phyloP scores from a whole-genome alignment of 2,329 filamentous ascomycete genomes.

The Incumbomyces delicatus region DNA sequence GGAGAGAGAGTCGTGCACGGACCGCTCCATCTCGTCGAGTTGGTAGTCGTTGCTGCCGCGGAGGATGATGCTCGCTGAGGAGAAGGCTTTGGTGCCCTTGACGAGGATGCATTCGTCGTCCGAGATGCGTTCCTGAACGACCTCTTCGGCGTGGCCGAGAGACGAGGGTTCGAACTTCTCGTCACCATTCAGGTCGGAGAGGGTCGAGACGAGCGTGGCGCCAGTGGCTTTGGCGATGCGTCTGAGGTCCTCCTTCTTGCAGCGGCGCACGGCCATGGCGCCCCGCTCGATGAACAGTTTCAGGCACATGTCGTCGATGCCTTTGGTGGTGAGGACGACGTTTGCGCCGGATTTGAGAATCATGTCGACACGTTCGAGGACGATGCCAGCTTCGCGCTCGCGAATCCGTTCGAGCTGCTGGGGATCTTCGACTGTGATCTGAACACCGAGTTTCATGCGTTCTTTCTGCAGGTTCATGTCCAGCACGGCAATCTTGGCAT shows the following conservation, averaged over 20 bases:
- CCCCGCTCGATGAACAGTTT: conserved; percentile 93
- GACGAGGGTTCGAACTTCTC: conserved; percentile 90
- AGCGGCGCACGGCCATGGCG: conserved; percentile 89
- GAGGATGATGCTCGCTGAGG: conserved; percentile 89
- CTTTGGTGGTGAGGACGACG: conserved; percentile 93
- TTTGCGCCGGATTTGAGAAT: conserved; percentile 96
- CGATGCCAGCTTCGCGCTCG: conserved; percentile 81
- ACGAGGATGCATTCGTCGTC: conserved; percentile 97
- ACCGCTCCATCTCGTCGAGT: conserved; percentile 98
- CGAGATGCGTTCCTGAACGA: conserved; percentile 95
- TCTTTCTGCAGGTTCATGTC: conserved; percentile 99
- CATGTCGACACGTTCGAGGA: conserved; percentile 90
- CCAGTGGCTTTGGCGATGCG: conserved; percentile 94
- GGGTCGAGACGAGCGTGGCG: conserved; percentile 80
- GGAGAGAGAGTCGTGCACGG: conserved; percentile 90
- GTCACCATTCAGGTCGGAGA: conserved; percentile 94
- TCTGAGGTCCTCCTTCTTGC: conserved; percentile 96
- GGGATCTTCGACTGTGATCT: conserved; percentile 96
- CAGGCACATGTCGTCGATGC: conserved; percentile 89
- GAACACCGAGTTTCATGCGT: conserved; percentile 96
- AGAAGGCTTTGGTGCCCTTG: conserved; percentile 90
- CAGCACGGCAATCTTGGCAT: conserved; percentile 92
- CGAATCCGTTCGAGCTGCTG: conserved; percentile 96
- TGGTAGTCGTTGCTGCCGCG: conserved; percentile 93
- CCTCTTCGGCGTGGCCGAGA: conserved; percentile 85